These are phyloP conservation scores for Zygosaccharomyces rouxii DNA, from an alignment of 805 yeast genomes.

Conservation along the genomic window DNA sequence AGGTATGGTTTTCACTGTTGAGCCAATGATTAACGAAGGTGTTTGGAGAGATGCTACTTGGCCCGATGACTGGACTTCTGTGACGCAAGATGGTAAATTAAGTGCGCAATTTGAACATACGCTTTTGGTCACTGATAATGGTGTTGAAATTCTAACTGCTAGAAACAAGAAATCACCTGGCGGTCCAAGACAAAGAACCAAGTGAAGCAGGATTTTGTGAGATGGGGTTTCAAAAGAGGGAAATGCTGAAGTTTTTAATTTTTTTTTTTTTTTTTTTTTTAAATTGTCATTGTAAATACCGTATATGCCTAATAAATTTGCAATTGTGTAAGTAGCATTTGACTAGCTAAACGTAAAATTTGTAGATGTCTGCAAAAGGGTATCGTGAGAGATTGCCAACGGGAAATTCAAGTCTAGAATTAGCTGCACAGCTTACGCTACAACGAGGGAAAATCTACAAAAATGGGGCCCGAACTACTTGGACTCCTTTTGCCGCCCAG, in stretches of 20 bases:
- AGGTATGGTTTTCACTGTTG: conserved; percentile 95
- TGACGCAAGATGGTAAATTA: conserved; percentile 81
- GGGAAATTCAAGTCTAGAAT: too few species aligned
- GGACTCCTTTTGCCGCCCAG: too few species aligned
- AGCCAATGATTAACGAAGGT: conserved; percentile 94
- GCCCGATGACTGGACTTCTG: conserved; percentile 98
- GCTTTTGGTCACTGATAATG: conserved; percentile 85
- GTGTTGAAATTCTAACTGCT: conserved; percentile 85
- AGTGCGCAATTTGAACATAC: conserved; percentile 97
- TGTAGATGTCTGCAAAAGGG: too few species aligned
- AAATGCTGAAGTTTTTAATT: neutral
- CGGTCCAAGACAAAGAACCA: conserved; percentile 63
- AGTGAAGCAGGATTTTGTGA: conserved; percentile 14
- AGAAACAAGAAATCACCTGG: conserved; percentile 83
- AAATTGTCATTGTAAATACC: neutral
- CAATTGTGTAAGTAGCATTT: neutral
- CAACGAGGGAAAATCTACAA: too few species aligned
- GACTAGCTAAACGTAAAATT: neutral
- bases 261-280: too few species aligned
- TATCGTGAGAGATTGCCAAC: too few species aligned
- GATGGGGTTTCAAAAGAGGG: neutral
- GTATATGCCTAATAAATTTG: neutral
- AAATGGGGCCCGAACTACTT: too few species aligned
- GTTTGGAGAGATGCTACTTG: conserved; percentile 73
- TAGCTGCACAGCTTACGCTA: too few species aligned